Percentiles rank a stretch among this genome's conserved stretches.
phyloP scores from a whole-genome alignment of 371 early-diverging fungal species.

The Mucor sp. region DNA sequence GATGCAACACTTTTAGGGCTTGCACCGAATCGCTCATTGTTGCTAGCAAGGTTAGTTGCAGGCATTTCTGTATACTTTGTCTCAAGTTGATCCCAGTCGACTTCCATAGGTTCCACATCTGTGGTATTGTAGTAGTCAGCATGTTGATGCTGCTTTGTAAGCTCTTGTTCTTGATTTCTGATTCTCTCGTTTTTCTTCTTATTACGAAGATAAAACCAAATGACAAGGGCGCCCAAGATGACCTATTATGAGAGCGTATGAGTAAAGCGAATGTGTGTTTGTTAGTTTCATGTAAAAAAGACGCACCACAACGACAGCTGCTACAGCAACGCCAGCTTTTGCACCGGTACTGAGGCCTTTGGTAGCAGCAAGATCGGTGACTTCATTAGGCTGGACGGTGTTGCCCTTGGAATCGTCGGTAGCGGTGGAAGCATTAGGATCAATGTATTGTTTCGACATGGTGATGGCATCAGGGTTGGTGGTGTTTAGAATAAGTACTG shows the following conservation, averaged over 20 bases:
- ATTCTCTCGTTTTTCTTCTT: background rate
- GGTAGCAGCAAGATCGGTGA: background rate
- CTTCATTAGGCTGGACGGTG: background rate
- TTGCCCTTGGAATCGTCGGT: background rate
- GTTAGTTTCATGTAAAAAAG: background rate
- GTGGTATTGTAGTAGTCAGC: background rate
- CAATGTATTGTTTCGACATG: background rate
- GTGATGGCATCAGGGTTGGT: constrained; percentile 8
- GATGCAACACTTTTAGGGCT: background rate
- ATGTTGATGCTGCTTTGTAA: background rate
- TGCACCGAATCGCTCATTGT: background rate
- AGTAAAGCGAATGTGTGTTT: background rate
- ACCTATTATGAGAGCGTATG: background rate
- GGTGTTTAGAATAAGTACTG: background rate
- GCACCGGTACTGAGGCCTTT: background rate
- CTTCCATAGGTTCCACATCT: background rate
- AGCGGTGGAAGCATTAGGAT: background rate
- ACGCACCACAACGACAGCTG: constrained; percentile 1
- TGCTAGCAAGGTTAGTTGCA: background rate
- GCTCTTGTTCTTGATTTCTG: background rate
- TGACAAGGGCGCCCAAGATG: background rate
- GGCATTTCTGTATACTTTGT: constrained; percentile 5
- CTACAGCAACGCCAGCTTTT: constrained; percentile 6
- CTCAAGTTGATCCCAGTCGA: constrained; percentile 12
- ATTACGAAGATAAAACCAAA: background rate